phyloP scores from a whole-genome alignment of 2,329 filamentous ascomycete genomes.

The Scytalidium lignicola region DNA sequence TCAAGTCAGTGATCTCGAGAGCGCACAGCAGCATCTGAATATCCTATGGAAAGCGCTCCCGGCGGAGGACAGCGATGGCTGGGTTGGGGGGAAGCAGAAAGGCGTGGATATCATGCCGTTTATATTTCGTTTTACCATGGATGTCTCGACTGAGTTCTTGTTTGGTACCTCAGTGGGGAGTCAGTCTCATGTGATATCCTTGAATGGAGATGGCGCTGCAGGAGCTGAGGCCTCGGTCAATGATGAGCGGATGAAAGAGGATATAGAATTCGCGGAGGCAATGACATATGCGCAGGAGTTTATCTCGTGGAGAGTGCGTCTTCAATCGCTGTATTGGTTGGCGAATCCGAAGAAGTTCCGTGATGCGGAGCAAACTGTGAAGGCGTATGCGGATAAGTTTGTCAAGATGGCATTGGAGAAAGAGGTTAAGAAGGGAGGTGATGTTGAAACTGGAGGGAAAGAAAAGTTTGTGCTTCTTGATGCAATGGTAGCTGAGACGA shows the following conservation, averaged over 20 bases:
- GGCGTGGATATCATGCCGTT: constrained; percentile 48
- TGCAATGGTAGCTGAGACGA: constrained; percentile 43
- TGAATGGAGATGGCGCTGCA: constrained; percentile 13
- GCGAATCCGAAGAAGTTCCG: constrained; percentile 24
- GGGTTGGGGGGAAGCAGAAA: constrained; percentile 22
- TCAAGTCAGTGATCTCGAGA: constrained; percentile 29
- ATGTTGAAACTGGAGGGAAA: constrained; percentile 18
- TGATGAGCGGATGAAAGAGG: constrained; percentile 1
- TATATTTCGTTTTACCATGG: constrained; percentile 54
- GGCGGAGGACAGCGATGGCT: constrained; percentile 9
- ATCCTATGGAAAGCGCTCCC: constrained; percentile 22
- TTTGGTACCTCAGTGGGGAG: constrained; percentile 48
- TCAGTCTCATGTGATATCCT: constrained; percentile 35
- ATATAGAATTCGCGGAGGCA: constrained; percentile 31
- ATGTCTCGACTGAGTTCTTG: constrained; percentile 52
- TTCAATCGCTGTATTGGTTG: constrained; percentile 22
- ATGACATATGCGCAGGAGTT: constrained; percentile 32
- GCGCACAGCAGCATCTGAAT: constrained; percentile 47
- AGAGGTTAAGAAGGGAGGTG: constrained; percentile 17
- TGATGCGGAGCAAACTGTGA: constrained; percentile 20
- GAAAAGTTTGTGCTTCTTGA: constrained; percentile 35
- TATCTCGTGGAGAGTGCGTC: constrained; percentile 25
- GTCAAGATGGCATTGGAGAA: constrained; percentile 18
- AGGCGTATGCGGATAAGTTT: constrained; percentile 21
- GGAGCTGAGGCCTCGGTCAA: constrained; percentile 4